A percentile compares a stretch with the other conserved stretches of the same genome.
These are phyloP conservation scores for Globisporangium canariense DNA, from an alignment of 352 stramenopile genomes.

Conservation along the genomic window DNA sequence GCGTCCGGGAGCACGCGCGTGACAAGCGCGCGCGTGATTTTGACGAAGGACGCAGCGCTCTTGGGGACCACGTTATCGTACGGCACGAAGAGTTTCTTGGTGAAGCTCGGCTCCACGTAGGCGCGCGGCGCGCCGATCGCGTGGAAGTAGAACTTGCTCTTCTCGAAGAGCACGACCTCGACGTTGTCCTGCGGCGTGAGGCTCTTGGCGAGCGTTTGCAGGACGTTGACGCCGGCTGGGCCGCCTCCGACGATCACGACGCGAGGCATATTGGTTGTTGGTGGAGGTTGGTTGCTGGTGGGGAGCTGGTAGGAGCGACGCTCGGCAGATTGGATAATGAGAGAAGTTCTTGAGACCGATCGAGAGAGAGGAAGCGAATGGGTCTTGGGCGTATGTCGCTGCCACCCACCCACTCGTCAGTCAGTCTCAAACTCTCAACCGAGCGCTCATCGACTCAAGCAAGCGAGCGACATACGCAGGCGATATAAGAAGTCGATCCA, in stretches of 20 bases:
- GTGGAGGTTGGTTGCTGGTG: not conserved
- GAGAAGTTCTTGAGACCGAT: not conserved
- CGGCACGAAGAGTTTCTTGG: not conserved
- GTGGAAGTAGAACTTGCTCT: not conserved
- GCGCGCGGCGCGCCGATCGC: not conserved
- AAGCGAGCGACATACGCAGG: not conserved
- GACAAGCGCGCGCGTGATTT: not conserved
- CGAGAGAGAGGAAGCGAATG: not conserved
- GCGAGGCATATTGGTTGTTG: not conserved
- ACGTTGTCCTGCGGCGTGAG: not conserved
- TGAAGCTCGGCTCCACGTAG: not conserved
- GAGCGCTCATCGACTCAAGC: too few species aligned
- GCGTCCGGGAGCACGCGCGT: not conserved
- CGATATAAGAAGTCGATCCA: not conserved
- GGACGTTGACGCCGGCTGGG: not conserved
- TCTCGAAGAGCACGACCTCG: not conserved
- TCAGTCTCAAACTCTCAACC: too few species aligned
- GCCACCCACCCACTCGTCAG: not conserved
- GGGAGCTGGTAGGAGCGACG: not conserved
- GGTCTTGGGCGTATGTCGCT: not conserved
- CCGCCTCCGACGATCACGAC: not conserved
- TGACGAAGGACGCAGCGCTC: not conserved
- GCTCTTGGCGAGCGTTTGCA: not conserved
- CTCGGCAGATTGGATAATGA: not conserved
- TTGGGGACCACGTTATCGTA: not conserved